These are phyloP conservation scores for Zygosaccharomyces kombuchaensis DNA, from an alignment of 805 yeast species.

Conservation along the genomic window DNA sequence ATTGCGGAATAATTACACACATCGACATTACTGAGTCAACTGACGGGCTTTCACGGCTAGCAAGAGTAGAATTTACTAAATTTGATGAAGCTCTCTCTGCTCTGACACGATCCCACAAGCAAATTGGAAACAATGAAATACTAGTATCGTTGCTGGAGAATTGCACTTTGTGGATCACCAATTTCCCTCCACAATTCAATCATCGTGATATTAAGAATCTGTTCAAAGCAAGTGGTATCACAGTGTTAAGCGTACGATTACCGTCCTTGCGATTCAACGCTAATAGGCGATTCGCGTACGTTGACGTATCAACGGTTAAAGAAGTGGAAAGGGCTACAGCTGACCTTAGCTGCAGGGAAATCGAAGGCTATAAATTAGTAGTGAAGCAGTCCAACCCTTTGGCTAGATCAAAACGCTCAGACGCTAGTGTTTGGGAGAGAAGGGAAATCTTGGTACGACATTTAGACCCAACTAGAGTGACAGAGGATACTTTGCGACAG, in stretches of 20 bases:
- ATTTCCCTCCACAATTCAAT: slow-evolving; percentile 57
- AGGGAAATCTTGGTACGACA: slow-evolving; percentile 55
- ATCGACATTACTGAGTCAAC: slow-evolving; percentile 28
- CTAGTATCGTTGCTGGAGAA: slow-evolving; percentile 43
- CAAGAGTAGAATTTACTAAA: slow-evolving; percentile 54
- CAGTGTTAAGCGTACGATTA: slow-evolving; percentile 49
- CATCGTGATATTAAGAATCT: slow-evolving; percentile 37
- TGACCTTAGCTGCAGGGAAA: slow-evolving; percentile 37
- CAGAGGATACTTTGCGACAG: slow-evolving; percentile 37
- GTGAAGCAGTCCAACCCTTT: slow-evolving; percentile 64
- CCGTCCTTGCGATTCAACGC: slow-evolving; percentile 57
- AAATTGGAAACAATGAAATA: slow-evolving; percentile 41
- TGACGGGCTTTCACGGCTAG: slow-evolving; percentile 32
- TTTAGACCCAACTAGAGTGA: slow-evolving; percentile 44
- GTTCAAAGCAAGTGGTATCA: slow-evolving; percentile 40
- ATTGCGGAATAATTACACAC: slow-evolving; percentile 54
- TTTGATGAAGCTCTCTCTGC: slow-evolving; percentile 52
- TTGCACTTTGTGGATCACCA: slow-evolving; percentile 66
- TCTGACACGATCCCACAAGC: slow-evolving; percentile 53
- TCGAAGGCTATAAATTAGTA: slow-evolving; percentile 42
- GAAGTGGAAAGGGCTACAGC: slow-evolving; percentile 44
- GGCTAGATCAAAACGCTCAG: slow-evolving; percentile 39
- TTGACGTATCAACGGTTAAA: slow-evolving; percentile 47
- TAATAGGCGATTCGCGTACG: slow-evolving; percentile 67
- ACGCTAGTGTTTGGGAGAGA: slow-evolving; percentile 45